Evolutionary conservation across 805 yeast genomes (phyloP).

Genomic region (Suhomyces tanzawaensis): DNA sequence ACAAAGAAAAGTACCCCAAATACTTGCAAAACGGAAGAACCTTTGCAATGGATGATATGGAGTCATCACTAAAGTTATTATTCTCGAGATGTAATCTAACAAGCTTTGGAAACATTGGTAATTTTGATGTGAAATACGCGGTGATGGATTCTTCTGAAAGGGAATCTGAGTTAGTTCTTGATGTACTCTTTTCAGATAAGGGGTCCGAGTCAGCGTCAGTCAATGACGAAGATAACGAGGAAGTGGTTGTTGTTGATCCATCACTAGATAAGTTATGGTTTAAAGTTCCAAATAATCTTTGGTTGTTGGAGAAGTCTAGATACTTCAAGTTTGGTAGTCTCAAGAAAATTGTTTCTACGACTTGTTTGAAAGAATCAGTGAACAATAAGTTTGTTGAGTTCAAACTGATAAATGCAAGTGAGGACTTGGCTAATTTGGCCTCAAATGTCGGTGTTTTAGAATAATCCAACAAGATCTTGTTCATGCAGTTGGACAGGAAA

Average conservation of each 20-base stretch:
- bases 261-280: not conserved
- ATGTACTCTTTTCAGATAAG: not conserved
- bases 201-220: not conserved
- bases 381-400: slow-evolving; percentile 60
- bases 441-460: slow-evolving; percentile 18
- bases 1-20: slow-evolving; percentile 65
- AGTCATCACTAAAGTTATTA: slow-evolving; percentile 55
- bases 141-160: slow-evolving; percentile 31
- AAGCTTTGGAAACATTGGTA: slow-evolving; percentile 68
- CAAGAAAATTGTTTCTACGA: slow-evolving; percentile 50
- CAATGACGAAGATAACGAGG: not conserved
- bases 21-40: slow-evolving; percentile 65
- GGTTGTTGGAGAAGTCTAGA: slow-evolving; percentile 72
- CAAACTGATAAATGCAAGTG: slow-evolving; percentile 52
- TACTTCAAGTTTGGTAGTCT: slow-evolving; percentile 60
- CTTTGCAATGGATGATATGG: slow-evolving; percentile 60
- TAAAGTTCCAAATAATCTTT: slow-evolving; percentile 58
- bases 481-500: slow-evolving; percentile 36
- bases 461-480: slow-evolving; percentile 39
- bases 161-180: not conserved
- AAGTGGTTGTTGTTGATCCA: not conserved
- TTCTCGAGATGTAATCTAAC: slow-evolving; percentile 69
- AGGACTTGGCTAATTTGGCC: slow-evolving; percentile 18
- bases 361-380: slow-evolving; percentile 45
- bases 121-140: slow-evolving; percentile 54